Evolutionary conservation across 1,284 basidiomycete genomes (phyloP), one percentile per base, ranked within the genome.

Genomic region (Ustilago loliicola): DNA sequence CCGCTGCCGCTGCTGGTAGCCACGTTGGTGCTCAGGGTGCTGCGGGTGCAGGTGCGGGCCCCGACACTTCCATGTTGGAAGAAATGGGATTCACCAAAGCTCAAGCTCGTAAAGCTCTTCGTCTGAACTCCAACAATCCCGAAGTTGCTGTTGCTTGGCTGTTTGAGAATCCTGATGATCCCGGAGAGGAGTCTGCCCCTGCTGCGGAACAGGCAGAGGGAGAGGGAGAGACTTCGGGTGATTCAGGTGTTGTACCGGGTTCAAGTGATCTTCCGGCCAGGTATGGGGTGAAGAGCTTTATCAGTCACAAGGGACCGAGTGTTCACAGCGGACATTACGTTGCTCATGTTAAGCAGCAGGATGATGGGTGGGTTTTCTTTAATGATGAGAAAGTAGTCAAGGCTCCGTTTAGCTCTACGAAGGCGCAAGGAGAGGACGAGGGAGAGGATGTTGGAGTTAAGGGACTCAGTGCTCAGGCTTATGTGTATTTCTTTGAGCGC

Each of bases 91-190:
- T 99, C 88, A 93, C 93, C 0, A 66, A 87, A 2, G 89, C 91
- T 2, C 95, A 98, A 86, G 95, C 95, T 0, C 89, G 89, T 62
- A 98, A 98, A 85, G 96, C 96, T 0, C 88, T 99, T 15, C 89
- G 91, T 1, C 91, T 96, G 84, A 94, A 95, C 92, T 89, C 88
- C 50, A 92, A 92, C 21, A 90, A 94, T 81, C 87, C 91, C 0
- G 95, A 96, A 80, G 90, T 93, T 27, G 96, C 96, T 0, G 91
- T 98, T 3, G 96, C 97, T 77, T 99, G 96, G 96, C 88, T 98
- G n/a, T 98, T 99, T 88, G 94, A 91, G 72, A 93, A 99, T 83
- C 93, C 95, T 0, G 94, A 94, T 66, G 95, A 98, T 80, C 89
- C 87, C 1, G 95, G 94, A 23, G 93, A 81, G 1, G 91, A 91